Conservation (phyloP, 2,329 filamentous ascomycete genomes). For the Drechslera avenae region DNA sequence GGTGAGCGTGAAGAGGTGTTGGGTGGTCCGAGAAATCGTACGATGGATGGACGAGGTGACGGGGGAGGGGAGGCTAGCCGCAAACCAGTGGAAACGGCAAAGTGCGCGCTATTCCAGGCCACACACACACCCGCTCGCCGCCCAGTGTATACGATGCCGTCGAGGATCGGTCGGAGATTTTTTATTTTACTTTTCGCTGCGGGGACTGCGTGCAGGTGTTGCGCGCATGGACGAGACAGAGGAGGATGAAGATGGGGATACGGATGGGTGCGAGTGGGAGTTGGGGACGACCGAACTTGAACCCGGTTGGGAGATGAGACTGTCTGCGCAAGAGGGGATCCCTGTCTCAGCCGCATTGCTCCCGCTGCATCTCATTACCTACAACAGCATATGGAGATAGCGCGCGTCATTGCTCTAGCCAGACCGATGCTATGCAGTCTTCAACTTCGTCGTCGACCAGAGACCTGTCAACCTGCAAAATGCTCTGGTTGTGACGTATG, state of each 20-base stretch:
- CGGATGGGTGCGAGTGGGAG: too few relatives aligned
- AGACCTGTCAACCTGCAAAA: background rate
- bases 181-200: too few relatives aligned
- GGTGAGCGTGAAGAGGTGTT: conserved; percentile 8
- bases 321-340: background rate
- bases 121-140: background rate
- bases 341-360: conserved; percentile 8
- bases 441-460: too few relatives aligned
- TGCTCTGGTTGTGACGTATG: background rate
- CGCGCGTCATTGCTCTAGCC: too few relatives aligned
- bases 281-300: too few relatives aligned
- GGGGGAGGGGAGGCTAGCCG: conserved; percentile 6
- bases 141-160: too few relatives aligned
- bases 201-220: too few relatives aligned
- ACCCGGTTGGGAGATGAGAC: background rate
- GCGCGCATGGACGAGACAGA: too few relatives aligned
- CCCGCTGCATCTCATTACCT: conserved; percentile 3
- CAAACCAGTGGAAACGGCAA: background rate
- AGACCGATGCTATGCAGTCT: too few relatives aligned
- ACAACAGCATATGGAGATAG: background rate
- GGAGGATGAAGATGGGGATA: too few relatives aligned
- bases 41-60: conserved; percentile 7
- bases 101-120: background rate
- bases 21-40: conserved; percentile 16
- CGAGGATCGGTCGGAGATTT: too few relatives aligned